These are phyloP conservation scores for Solanum corneliomulleri DNA, from an alignment of 257 asterid species.

Conservation along the genomic window DNA sequence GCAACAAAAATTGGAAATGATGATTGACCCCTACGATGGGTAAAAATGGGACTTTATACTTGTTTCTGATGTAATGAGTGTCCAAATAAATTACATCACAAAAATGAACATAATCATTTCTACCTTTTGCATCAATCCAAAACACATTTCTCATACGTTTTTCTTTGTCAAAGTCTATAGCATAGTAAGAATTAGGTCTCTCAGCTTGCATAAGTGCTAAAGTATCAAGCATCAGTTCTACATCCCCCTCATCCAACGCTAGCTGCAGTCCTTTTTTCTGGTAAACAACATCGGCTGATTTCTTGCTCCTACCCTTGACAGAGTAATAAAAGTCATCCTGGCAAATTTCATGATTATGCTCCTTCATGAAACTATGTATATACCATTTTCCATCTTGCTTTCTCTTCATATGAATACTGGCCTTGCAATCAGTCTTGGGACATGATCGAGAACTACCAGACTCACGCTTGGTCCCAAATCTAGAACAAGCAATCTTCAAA, in stretches of 20 bases:
- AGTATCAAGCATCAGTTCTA: slow-evolving; percentile 22
- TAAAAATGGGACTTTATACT: slow-evolving; percentile 25
- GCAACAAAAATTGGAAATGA: slow-evolving; percentile 34
- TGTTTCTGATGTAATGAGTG: slow-evolving; percentile 22
- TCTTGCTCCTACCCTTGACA: slow-evolving; percentile 20
- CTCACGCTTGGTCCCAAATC: slow-evolving; percentile 29
- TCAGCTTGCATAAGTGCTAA: slow-evolving; percentile 31
- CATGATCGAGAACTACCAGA: slow-evolving; percentile 20
- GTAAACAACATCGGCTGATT: not conserved
- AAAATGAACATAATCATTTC: slow-evolving; percentile 29
- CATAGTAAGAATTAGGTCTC: slow-evolving; percentile 32
- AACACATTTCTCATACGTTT: slow-evolving; percentile 24
- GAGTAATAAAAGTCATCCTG: slow-evolving; percentile 16
- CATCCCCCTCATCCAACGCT: slow-evolving; percentile 19
- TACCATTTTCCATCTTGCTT: slow-evolving; percentile 37
- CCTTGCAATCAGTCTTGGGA: slow-evolving; percentile 41
- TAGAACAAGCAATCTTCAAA: slow-evolving; percentile 40
- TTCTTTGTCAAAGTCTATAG: slow-evolving; percentile 21
- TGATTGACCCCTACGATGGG: slow-evolving; percentile 42
- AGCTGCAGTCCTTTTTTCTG: slow-evolving; percentile 26
- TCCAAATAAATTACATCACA: slow-evolving; percentile 38
- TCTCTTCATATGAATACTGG: slow-evolving; percentile 38
- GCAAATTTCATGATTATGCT: slow-evolving; percentile 34
- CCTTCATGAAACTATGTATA: slow-evolving; percentile 22
- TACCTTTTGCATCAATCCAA: slow-evolving; percentile 31